These are phyloP conservation scores for Penicillium bialowiezense DNA, from an alignment of 495 filamentous ascomycete species.

Conservation along the genomic window DNA sequence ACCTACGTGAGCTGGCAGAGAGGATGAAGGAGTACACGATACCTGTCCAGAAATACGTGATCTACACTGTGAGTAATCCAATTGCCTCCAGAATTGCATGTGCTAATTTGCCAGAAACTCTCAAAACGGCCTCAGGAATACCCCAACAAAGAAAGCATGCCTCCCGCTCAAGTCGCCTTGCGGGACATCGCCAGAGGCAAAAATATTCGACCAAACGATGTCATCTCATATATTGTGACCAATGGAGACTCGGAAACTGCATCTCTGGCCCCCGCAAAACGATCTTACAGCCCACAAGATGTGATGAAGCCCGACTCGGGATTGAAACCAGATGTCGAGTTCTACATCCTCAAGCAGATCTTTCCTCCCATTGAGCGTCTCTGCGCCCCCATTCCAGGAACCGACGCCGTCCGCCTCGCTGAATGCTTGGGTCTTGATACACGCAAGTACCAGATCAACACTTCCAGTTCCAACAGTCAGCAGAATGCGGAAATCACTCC, in stretches of 20 bases:
- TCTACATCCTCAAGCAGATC: conserved; percentile 97
- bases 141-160: conserved; percentile 89
- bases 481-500: conserved; percentile 68
- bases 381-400: conserved; percentile 91
- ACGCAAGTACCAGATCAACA: conserved; percentile 76
- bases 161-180: conserved; percentile 94
- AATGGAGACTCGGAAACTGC: conserved; percentile 66
- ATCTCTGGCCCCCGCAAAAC: conserved; percentile 71
- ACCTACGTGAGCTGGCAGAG: conserved; percentile 74
- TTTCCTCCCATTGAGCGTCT: conserved; percentile 98
- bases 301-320: conserved; percentile 71
- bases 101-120: conserved; percentile 59
- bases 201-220: conserved; percentile 83
- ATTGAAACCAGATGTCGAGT: conserved; percentile 84
- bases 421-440: conserved; percentile 91
- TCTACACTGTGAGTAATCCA: conserved; percentile 66
- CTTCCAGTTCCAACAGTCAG: conserved; percentile 50
- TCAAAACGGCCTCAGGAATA: conserved; percentile 93
- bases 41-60: conserved; percentile 83
- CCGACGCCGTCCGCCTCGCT: conserved; percentile 80
- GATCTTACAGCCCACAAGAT: conserved; percentile 83
- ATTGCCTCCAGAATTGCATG: background rate
- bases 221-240: conserved; percentile 93
- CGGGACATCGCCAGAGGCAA: conserved; percentile 85
- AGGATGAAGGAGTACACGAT: conserved; percentile 79